phyloP scores from a whole-genome alignment of 768 basidiomycete genomes.

The Lactifluus subvellereus region DNA sequence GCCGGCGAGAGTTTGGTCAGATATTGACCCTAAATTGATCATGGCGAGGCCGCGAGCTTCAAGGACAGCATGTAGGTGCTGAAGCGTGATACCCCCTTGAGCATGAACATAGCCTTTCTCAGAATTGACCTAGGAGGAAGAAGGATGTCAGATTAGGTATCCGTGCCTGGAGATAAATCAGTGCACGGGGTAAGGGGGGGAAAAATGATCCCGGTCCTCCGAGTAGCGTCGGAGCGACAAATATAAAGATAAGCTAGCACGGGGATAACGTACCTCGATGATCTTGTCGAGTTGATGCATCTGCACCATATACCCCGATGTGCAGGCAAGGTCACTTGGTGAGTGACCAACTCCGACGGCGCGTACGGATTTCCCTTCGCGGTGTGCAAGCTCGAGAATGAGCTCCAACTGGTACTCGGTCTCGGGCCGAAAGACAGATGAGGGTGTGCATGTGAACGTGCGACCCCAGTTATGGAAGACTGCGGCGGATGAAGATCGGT shows the following conservation, averaged over 20 bases:
- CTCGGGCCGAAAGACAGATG: constrained; percentile 70
- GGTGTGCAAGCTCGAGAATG: constrained; percentile 74
- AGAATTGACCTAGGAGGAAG: constrained; percentile 52
- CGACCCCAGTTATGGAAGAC: constrained; percentile 83
- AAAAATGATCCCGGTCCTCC: constrained; percentile 2
- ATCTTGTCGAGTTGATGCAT: constrained; percentile 67
- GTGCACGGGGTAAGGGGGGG: not conserved
- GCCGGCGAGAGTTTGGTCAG: constrained; percentile 91
- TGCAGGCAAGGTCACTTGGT: constrained; percentile 91
- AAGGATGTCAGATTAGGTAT: constrained; percentile 22
- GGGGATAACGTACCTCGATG: constrained; percentile 57
- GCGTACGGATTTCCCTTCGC: constrained; percentile 65
- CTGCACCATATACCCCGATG: constrained; percentile 77
- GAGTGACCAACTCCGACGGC: constrained; percentile 89
- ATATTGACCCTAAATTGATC: constrained; percentile 92
- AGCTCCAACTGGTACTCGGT: constrained; percentile 61
- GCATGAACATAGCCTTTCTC: constrained; percentile 63
- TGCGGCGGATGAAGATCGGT: constrained; percentile 35
- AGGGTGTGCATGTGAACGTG: constrained; percentile 66
- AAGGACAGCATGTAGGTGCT: constrained; percentile 65
- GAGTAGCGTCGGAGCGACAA: not conserved
- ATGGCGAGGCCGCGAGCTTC: constrained; percentile 69
- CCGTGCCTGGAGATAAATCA: constrained; percentile 13
- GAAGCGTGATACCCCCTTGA: constrained; percentile 75
- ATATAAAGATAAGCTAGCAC: constrained; percentile 15